These are phyloP conservation scores for Sordaria brevicollis DNA, from an alignment of 495 filamentous ascomycete genomes.

Conservation along the genomic window DNA sequence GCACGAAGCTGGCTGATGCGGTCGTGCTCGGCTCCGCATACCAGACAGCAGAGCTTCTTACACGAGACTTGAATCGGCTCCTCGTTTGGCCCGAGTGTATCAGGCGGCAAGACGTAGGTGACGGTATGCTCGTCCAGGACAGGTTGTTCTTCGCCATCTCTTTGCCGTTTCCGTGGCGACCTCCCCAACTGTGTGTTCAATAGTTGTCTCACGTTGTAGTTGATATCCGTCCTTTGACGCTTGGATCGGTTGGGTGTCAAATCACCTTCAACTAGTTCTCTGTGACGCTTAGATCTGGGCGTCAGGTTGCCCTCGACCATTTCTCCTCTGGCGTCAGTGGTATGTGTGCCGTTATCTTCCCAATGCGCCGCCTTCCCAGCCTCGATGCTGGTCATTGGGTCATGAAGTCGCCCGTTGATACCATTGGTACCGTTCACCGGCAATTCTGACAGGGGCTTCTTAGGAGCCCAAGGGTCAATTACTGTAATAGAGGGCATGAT, in stretches of 20 bases:
- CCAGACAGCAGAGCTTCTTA: conserved; percentile 31
- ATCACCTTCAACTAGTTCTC: conserved; percentile 18
- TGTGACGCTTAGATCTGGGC: conserved; percentile 19
- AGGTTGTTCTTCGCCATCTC: conserved; percentile 19
- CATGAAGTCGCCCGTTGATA: conserved; percentile 11
- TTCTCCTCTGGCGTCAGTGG: not conserved
- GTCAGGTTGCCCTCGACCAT: conserved; percentile 16
- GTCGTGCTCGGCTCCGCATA: conserved; percentile 33
- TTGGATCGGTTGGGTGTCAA: conserved; percentile 30
- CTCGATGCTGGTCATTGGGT: conserved; percentile 11
- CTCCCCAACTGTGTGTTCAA: conserved; percentile 38
- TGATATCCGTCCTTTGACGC: conserved; percentile 31
- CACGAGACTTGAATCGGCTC: conserved; percentile 21
- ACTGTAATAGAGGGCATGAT: conserved; percentile 20
- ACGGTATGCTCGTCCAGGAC: conserved; percentile 23
- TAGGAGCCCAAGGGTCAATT: conserved; percentile 16
- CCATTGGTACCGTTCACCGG: conserved; percentile 10
- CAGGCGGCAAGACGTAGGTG: conserved; percentile 34
- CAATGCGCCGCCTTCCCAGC: conserved; percentile 17
- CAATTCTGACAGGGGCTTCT: conserved; percentile 18
- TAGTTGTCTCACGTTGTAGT: conserved; percentile 42
- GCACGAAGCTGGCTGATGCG: conserved; percentile 32
- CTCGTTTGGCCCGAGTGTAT: conserved; percentile 2
- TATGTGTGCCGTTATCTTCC: conserved; percentile 1
- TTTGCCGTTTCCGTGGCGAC: conserved; percentile 31